Evolutionary conservation across 108 stramenopile species (phyloP), one percentile per base, ranked within the genome.

Genomic region (Craspedostauros australis): DNA sequence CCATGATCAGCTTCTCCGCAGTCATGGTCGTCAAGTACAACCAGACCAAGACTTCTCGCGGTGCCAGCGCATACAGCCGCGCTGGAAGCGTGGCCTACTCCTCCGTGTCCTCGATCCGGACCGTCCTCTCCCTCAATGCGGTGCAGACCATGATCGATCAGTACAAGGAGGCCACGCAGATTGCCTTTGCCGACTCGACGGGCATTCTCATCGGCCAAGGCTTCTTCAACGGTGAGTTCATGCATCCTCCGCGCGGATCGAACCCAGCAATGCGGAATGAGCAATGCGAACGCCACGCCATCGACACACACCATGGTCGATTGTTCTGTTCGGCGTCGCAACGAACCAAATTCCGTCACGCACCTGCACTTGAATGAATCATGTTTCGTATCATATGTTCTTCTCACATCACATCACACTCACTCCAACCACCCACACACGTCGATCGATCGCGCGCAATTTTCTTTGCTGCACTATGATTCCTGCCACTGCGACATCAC

Each of bases 101-200:
- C n/a, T 70, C 77, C 0, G 69, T 81, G 5, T 68, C 74, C 26
- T 50, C 57, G 9, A 79, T 86, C 39, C 51, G 60, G 24, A 86
- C 84, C 2, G 68, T 86, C 39, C 46, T 79, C 23, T 64, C 69
- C 0, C 46, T 86, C 39, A 84, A 84, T 48, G 82, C 72, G 0
- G 64, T 58, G 6, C 36, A 30, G 5, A 54, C 32, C 1, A 70
- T 76, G 64, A 58, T 82, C 40, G 38, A 46, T 0, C 58, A 75
- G 24, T 84, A 64, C 58, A 38, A 57, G 18, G 30, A 44, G 7
- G 82, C 77, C 14, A 91, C 90, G 5, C 22, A 47, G n/a, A 64
- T 77, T 23, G 84, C 90, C 6, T 80, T 73, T 54, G 32, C 38
- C 2, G 52, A 40, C 14, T 71, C 75, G 7, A 61, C 70, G 7